Percentiles rank a stretch among this genome's conserved stretches.
These are phyloP conservation scores for Collariella sp. DNA, from an alignment of 495 filamentous ascomycete genomes.

Conservation along the genomic window DNA sequence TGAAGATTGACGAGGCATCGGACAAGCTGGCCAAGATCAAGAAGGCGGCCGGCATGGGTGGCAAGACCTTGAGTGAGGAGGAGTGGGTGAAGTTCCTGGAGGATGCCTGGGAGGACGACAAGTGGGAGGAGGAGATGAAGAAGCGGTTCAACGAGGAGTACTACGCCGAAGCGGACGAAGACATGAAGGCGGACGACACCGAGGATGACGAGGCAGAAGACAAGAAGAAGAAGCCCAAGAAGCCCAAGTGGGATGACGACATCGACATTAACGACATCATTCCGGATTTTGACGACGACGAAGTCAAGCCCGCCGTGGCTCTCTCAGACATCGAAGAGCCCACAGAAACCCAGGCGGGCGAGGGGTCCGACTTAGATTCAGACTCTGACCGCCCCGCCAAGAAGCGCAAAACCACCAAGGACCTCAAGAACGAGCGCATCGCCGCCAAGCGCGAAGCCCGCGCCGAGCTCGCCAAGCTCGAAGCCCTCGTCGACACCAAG, in stretches of 20 bases:
- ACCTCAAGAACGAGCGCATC: slow-evolving; percentile 53
- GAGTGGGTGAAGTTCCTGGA: slow-evolving; percentile 79
- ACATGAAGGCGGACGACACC: slow-evolving; percentile 34
- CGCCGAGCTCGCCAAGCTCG: slow-evolving; percentile 71
- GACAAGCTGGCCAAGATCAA: slow-evolving; percentile 74
- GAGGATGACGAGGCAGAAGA: slow-evolving; percentile 23
- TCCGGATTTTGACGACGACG: slow-evolving; percentile 72
- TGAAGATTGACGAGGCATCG: slow-evolving; percentile 83
- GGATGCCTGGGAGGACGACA: slow-evolving; percentile 71
- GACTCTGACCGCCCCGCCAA: slow-evolving; percentile 35
- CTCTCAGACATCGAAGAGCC: slow-evolving; percentile 42
- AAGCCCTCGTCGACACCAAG: slow-evolving; percentile 75
- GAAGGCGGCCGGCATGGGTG: slow-evolving; percentile 70
- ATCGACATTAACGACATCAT: slow-evolving; percentile 91
- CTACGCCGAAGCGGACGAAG: slow-evolving; percentile 62
- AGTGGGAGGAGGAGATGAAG: slow-evolving; percentile 84
- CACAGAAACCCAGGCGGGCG: slow-evolving; percentile 30
- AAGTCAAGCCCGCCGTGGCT: slow-evolving; percentile 43
- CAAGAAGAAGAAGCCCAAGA: slow-evolving; percentile 60
- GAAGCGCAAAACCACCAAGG: slow-evolving; percentile 56
- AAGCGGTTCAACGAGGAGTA: slow-evolving; percentile 81
- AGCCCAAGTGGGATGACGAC: slow-evolving; percentile 93
- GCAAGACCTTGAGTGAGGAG: slow-evolving; percentile 58
- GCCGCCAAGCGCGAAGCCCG: slow-evolving; percentile 68
- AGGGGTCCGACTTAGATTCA: slow-evolving; percentile 16